Conservation (phyloP, 805 yeast genomes). For the Candida adriatica region DNA sequence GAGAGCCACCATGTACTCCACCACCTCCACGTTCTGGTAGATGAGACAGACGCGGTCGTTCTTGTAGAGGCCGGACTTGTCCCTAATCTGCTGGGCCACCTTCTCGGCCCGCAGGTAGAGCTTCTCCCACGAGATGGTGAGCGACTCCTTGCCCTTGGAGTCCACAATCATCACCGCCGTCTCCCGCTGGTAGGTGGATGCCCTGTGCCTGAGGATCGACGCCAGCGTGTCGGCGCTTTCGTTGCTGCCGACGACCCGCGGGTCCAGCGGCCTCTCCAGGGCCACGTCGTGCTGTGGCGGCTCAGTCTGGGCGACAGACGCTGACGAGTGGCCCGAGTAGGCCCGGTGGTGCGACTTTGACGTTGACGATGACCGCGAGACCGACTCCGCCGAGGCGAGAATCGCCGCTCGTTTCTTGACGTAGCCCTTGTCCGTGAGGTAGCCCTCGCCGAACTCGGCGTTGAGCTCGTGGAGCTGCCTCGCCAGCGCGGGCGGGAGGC, state of each 20-base stretch:
- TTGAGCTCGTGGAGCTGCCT: slow-evolving; percentile 34
- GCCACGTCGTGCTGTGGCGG: slow-evolving; percentile 25
- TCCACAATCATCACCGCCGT: slow-evolving; percentile 70
- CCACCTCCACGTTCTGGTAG: slow-evolving; percentile 75
- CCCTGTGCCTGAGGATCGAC: slow-evolving; percentile 66
- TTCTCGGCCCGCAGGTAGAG: slow-evolving; percentile 76
- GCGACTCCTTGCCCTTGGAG: slow-evolving; percentile 71
- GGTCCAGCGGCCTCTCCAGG: slow-evolving; percentile 45
- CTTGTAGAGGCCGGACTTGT: slow-evolving; percentile 63
- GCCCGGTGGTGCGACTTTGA: slow-evolving; percentile 16
- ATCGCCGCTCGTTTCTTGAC: slow-evolving; percentile 46
- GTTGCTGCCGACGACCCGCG: slow-evolving; percentile 39
- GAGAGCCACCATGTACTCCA: slow-evolving; percentile 80
- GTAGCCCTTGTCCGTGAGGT: slow-evolving; percentile 69
- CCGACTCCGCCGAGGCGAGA: slow-evolving; percentile 15
- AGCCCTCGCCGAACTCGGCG: slow-evolving; percentile 57
- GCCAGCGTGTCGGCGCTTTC: slow-evolving; percentile 44
- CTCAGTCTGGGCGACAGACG: slow-evolving; percentile 22
- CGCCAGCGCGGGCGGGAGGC: slow-evolving; percentile 13
- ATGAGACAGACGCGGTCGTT: slow-evolving; percentile 81
- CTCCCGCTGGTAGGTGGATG: slow-evolving; percentile 55
- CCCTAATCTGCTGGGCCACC: slow-evolving; percentile 76
- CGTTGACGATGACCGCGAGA: slow-evolving; percentile 6
- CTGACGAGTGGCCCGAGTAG: slow-evolving; percentile 19
- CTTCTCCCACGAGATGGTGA: slow-evolving; percentile 83